phyloP scores from a whole-genome alignment of 257 asterid genomes.

The Primulina tabacum region DNA sequence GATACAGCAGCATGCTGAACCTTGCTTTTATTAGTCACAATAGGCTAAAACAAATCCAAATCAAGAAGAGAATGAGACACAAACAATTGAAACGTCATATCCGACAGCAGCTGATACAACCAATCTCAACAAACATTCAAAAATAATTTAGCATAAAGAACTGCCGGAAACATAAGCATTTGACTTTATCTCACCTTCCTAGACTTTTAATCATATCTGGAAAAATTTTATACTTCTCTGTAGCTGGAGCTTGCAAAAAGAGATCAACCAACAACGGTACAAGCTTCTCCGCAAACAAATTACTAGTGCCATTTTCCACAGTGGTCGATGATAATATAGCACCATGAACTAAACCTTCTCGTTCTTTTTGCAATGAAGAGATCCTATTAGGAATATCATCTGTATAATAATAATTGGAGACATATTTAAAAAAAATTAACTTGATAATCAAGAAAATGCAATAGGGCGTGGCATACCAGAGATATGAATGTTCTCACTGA shows the following conservation, averaged over 20 bases:
- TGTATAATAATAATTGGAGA: constrained; percentile 19
- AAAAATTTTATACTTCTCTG: constrained; percentile 51
- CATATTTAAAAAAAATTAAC: constrained; percentile 17
- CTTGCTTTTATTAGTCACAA: neutral
- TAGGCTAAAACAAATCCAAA: neutral
- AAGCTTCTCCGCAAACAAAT: constrained; percentile 79
- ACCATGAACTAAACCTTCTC: constrained; percentile 37
- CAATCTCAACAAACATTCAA: constrained; percentile 12
- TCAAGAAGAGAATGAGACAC: neutral
- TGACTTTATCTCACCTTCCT: constrained; percentile 73
- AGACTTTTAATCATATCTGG: constrained; percentile 73
- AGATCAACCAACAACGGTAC: constrained; percentile 75
- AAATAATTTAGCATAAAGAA: neutral
- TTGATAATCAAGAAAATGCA: constrained; percentile 19
- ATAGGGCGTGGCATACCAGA: constrained; percentile 29
- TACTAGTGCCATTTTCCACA: constrained; percentile 35
- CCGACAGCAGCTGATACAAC: neutral
- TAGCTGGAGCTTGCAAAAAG: constrained; percentile 72
- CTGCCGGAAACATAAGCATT: constrained; percentile 8
- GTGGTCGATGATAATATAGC: constrained; percentile 32
- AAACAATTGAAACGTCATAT: neutral
- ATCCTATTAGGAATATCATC: constrained; percentile 37
- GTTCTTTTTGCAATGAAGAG: constrained; percentile 39
- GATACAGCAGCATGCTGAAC: neutral
- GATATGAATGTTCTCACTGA: constrained; percentile 32